A percentile compares a stretch with the other conserved stretches of the same genome.
These are phyloP conservation scores for Magnusiomyces tetraspermus DNA, from an alignment of 1,139 yeast genomes.

Conservation along the genomic window DNA sequence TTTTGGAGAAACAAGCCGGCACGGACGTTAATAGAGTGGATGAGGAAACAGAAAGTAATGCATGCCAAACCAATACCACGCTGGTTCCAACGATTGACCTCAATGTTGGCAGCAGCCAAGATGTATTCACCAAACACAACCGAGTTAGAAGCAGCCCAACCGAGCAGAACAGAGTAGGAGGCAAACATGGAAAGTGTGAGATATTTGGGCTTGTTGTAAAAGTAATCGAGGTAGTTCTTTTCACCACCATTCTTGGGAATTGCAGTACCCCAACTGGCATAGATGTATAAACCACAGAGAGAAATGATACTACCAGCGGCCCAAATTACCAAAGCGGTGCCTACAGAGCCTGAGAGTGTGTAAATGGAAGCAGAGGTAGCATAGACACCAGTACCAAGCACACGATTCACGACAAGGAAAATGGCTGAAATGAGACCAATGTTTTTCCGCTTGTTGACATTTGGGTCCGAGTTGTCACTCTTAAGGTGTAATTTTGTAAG, in stretches of 20 bases:
- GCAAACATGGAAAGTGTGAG: conserved; percentile 69
- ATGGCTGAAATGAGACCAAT: conserved; percentile 61
- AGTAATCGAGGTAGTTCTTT: conserved; percentile 69
- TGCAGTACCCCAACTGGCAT: conserved; percentile 77
- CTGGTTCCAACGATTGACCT: conserved; percentile 64
- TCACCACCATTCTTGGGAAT: conserved; percentile 86
- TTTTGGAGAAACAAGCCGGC: conserved; percentile 63
- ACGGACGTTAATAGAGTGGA: conserved; percentile 54
- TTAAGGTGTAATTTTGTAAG: not conserved
- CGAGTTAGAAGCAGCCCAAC: conserved; percentile 78
- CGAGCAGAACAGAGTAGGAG: conserved; percentile 62
- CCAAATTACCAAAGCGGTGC: conserved; percentile 61
- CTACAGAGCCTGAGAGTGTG: conserved; percentile 60
- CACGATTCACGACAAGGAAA: conserved; percentile 60
- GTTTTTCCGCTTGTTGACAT: not conserved
- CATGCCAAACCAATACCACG: conserved; percentile 69
- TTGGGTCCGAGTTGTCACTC: not conserved
- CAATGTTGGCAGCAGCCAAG: conserved; percentile 61
- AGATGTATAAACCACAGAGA: conserved; percentile 58
- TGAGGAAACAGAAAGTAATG: conserved; percentile 57
- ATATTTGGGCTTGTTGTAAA: conserved; percentile 59
- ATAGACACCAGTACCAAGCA: conserved; percentile 78
- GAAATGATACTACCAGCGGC: conserved; percentile 63
- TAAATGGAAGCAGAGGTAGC: conserved; percentile 68
- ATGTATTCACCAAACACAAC: conserved; percentile 42